These are phyloP conservation scores for Lactifluus echinatus DNA, from an alignment of 768 basidiomycete genomes.

Conservation along the genomic window DNA sequence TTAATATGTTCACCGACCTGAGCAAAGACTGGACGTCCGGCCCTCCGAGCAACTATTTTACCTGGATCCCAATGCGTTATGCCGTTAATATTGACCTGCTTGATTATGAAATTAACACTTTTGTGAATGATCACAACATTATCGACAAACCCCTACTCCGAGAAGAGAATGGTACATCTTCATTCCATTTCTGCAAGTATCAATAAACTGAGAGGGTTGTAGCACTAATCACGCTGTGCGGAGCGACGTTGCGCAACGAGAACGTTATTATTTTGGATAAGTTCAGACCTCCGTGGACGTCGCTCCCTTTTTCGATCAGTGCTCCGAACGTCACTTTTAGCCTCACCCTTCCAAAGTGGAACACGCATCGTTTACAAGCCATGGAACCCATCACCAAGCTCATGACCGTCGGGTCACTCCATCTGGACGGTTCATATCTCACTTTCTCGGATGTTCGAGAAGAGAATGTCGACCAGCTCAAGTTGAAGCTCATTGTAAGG, in stretches of 20 bases:
- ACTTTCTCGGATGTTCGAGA: slow-evolving; percentile 60
- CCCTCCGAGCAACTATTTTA: slow-evolving; percentile 67
- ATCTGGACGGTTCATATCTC: slow-evolving; percentile 60
- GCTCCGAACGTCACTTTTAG: slow-evolving; percentile 47
- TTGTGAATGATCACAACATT: slow-evolving; percentile 94
- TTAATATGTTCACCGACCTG: slow-evolving; percentile 92
- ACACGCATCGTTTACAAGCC: slow-evolving; percentile 66
- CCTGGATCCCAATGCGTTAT: slow-evolving; percentile 81
- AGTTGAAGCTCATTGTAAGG: slow-evolving; percentile 53
- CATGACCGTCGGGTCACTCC: slow-evolving; percentile 47
- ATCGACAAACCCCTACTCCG: slow-evolving; percentile 76
- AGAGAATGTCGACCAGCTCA: slow-evolving; percentile 73
- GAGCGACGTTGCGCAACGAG: slow-evolving; percentile 42
- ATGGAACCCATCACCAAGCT: slow-evolving; percentile 52
- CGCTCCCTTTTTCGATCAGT: slow-evolving; percentile 55
- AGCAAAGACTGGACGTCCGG: slow-evolving; percentile 87
- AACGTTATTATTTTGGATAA: slow-evolving; percentile 57
- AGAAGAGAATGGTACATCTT: slow-evolving; percentile 72
- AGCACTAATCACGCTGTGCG: slow-evolving; percentile 71
- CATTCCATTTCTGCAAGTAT: slow-evolving; percentile 5
- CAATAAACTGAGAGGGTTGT: neutral
- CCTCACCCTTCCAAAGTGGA: slow-evolving; percentile 82
- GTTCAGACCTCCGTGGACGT: slow-evolving; percentile 63
- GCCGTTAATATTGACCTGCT: slow-evolving; percentile 57
- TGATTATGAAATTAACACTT: slow-evolving; percentile 70